phyloP scores from a whole-genome alignment of 495 filamentous ascomycete species.

The Astrocystis sublimbata region DNA sequence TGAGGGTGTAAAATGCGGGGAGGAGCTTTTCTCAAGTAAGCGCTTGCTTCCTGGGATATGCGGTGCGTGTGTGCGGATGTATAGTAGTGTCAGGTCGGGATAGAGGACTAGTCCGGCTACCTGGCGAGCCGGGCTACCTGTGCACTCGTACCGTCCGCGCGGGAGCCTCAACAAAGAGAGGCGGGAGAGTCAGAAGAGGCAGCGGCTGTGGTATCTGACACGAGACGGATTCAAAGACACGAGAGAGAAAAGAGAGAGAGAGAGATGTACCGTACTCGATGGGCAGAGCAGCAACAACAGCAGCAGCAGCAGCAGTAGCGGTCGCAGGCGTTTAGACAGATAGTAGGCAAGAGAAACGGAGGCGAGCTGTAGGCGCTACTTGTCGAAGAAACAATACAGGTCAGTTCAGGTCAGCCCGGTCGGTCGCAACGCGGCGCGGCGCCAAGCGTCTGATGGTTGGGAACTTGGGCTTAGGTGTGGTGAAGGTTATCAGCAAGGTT shows the following conservation, averaged over 20 bases:
- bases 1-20: constrained; percentile 39
- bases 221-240: not conserved
- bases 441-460: constrained; percentile 18
- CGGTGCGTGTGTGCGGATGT: not conserved
- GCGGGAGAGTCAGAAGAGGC: too few relatives aligned
- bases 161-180: not conserved
- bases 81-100: not conserved
- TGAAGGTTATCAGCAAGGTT: constrained; percentile 17
- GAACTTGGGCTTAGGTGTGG: constrained; percentile 11
- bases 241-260: not conserved
- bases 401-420: not conserved
- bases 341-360: not conserved
- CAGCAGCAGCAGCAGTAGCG: too few relatives aligned
- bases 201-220: not conserved
- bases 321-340: not conserved
- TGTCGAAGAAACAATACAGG: constrained; percentile 3
- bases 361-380: not conserved
- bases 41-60: constrained; percentile 10
- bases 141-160: constrained; percentile 1
- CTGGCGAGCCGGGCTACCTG: too few relatives aligned
- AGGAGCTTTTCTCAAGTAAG: constrained; percentile 27
- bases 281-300: too few relatives aligned
- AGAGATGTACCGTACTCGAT: not conserved
- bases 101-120: not conserved
- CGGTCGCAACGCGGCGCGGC: constrained; percentile 3